These are phyloP conservation scores for Hemileia vastatrix DNA, from an alignment of 1,284 basidiomycete species.

Conservation along the genomic window DNA sequence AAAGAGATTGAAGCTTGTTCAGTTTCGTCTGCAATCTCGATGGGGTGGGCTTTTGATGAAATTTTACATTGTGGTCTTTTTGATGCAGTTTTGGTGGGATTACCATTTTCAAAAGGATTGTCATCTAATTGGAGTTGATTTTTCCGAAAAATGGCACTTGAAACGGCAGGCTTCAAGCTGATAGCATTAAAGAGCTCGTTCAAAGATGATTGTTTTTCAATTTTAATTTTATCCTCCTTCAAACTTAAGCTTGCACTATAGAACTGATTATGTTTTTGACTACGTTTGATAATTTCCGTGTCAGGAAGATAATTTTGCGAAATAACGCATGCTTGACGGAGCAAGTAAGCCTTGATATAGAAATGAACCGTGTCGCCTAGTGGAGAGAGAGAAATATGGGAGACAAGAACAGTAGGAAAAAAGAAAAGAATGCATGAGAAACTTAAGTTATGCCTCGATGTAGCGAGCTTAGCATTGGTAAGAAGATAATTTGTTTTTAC, in stretches of 20 bases:
- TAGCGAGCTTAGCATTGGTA: background rate
- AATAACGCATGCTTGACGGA: constrained; percentile 8
- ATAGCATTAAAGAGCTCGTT: constrained; percentile 34
- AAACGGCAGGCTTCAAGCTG: constrained; percentile 25
- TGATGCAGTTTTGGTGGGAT: background rate
- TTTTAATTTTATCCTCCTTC: constrained; percentile 46
- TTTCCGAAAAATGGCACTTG: background rate
- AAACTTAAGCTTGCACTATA: too few species aligned
- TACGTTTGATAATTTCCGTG: constrained; percentile 1
- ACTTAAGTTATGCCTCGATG: background rate
- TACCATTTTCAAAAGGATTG: background rate
- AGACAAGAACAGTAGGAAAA: background rate
- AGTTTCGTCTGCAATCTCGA: constrained; percentile 26
- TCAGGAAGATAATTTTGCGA: background rate
- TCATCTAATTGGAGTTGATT: background rate
- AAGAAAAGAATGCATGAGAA: background rate
- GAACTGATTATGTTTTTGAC: background rate
- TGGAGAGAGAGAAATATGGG: background rate
- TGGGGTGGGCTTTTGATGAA: background rate
- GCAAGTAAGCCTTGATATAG: constrained; percentile 19
- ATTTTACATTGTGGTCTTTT: constrained; percentile 23
- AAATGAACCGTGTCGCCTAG: constrained; percentile 21
- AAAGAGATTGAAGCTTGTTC: constrained; percentile 37
- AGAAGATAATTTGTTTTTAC: background rate
- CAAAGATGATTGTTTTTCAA: constrained; percentile 24